These are phyloP conservation scores for Xylaria sp. DNA, from an alignment of 2,329 filamentous ascomycete species.

Conservation along the genomic window DNA sequence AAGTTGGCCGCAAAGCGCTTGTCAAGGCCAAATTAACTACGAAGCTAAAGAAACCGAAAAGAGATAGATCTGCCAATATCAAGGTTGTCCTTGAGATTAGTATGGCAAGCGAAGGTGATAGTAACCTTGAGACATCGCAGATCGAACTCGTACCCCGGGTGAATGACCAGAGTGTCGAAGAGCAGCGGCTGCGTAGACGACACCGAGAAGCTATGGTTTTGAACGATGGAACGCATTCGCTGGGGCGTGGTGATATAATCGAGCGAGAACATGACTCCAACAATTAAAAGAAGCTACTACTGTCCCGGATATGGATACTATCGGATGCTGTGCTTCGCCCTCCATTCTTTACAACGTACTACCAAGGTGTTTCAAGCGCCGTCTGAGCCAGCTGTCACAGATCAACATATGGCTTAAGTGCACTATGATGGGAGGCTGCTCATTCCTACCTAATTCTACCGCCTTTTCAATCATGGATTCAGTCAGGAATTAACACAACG, in stretches of 20 bases:
- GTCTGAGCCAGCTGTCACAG: background rate
- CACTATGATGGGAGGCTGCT: background rate
- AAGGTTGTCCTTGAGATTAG: constrained; percentile 53
- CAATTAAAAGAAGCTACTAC: constrained; percentile 42
- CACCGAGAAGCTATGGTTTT: constrained; percentile 91
- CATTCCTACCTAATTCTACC: background rate
- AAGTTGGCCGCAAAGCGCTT: constrained; percentile 63
- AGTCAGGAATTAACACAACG: background rate
- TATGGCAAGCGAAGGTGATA: constrained; percentile 47
- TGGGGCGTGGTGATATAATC: constrained; percentile 82
- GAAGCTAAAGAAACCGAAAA: constrained; percentile 47
- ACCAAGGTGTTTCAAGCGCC: background rate
- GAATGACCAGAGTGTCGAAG: constrained; percentile 69
- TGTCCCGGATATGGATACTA: background rate
- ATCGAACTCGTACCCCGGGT: constrained; percentile 52
- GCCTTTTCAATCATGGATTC: background rate
- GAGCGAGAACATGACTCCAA: constrained; percentile 66
- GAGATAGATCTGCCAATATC: constrained; percentile 47
- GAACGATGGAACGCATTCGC: constrained; percentile 82
- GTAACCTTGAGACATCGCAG: constrained; percentile 47
- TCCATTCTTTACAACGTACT: background rate
- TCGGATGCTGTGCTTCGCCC: background rate
- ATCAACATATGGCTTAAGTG: too few species aligned
- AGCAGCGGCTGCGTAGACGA: constrained; percentile 78
- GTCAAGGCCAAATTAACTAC: constrained; percentile 61